Evolutionary conservation across 495 filamentous ascomycete genomes (phyloP), one percentile per base, ranked within the genome.

Genomic region (Astrothelium macrocarpum): DNA sequence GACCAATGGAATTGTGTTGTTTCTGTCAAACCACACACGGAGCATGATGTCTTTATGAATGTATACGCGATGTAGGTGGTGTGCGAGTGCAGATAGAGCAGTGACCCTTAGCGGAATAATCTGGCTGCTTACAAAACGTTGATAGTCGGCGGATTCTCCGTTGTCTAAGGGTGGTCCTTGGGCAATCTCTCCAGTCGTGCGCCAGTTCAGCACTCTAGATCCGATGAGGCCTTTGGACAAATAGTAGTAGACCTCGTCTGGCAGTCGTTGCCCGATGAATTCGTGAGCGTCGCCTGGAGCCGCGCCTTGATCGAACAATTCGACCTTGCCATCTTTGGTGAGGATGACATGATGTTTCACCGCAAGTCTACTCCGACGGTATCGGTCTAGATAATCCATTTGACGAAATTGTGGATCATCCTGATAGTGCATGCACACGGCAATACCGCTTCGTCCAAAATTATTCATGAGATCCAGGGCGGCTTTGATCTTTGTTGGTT

Each of bases 231-330:
- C 94, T 32, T 83, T 86, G 64, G 90, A 90, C 34, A 97, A 81
- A 69, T 99, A 97, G 72, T 89, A 88, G 72, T 91, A 96, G 5
- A 99, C 78, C 75, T 99, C 95, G 61, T 91, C 85, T 1, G 95
- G 91, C 18, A 99, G 80, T 34, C 91, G 89, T 61, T 91, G 84
- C 25, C 91, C 91, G 66, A 95, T 87, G 71, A 97, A 89, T 67
- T 92, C 87, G 74, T 94, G 89, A 65, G 91, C 81, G 73, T 97
- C 93, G 25, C 78, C 79, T 20, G 94, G 91, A 1, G 87, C 81
- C 36, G 82, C 76, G 9, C 87, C 85, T 34, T 79, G 79, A 64
- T 90, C 84, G 70, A 90, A 78, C 2, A 87, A 86, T 60, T 84
- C 85, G 56, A 95, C 81, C 61, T 84, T 81, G 20, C 92, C 94